Base-by-base conservation (phyloP, 2,329 filamentous ascomycete species). In the Cephalotrichum gorgonifer region DNA sequence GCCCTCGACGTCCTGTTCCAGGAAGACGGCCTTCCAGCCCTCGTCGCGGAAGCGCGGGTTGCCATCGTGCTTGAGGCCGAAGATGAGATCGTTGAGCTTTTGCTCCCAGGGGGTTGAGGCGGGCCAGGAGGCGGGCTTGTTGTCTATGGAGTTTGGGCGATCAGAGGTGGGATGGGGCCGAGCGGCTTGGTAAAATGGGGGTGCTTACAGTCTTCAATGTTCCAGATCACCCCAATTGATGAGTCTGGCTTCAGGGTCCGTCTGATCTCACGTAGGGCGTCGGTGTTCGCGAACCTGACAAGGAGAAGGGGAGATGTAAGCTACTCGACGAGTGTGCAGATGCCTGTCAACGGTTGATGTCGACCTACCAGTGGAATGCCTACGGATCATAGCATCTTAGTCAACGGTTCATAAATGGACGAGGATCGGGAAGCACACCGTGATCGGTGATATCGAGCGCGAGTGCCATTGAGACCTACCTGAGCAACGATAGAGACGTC, bases 181-280 rank as follows among this genome's bases (percentile, higher is more conserved):
- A 9, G n/a, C 6, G 27, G 27, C 27, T 9, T 39, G 35, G 35
- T 9, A 14, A 5, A 12, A 8, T 17, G 28, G 38, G 8, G 31
- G 22, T 23, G 66, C 73, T 58, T 64, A 83, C 82, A 86, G 54
- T 85, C 80, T 60, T 87, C 83, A 51, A 83, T 69, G 56, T 87
- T 88, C 85, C 85, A 88, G 48, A 88, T 81, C 61, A 86, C 63
- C 14, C 79, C 84, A 26, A 88, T 68, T 26, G 71, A 70, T 6
- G 75, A 76, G 6, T 73, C 74, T 1, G 79, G 79, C 57, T 74
- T 75, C 44, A 88, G 64, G 0, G 85, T 74, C 43, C 83, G 75
- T 55, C 79, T 74, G n/a, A 88, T 83, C 56, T 87, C 83, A 43
- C 68, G 63, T 26, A 89, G 65, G 0, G 83, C 69, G 31, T 77